phyloP scores from a whole-genome alignment of 108 stramenopile genomes.

The Fragilariopsis cylindrus region DNA sequence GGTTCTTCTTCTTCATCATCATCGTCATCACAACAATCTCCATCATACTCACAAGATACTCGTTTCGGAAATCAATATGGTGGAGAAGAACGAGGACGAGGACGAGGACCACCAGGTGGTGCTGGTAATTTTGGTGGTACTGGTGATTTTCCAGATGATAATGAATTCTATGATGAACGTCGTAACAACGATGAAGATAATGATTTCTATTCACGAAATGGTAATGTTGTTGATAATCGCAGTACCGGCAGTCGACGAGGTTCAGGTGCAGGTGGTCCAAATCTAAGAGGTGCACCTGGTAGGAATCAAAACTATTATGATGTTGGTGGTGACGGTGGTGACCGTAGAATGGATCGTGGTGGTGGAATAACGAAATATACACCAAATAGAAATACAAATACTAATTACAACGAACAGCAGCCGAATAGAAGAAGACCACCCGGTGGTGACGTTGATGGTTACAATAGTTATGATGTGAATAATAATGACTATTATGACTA shows the following conservation, averaged over 20 bases:
- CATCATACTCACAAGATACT: too few species aligned
- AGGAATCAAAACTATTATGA: constrained; percentile 6
- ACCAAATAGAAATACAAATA: background rate
- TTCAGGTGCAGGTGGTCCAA: background rate
- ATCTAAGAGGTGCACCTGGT: background rate
- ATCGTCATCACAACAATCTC: too few species aligned
- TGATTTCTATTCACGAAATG: constrained; percentile 13
- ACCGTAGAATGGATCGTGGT: constrained; percentile 13
- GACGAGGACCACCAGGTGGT: background rate
- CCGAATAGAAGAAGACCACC: background rate
- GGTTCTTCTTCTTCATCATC: too few species aligned
- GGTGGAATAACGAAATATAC: background rate
- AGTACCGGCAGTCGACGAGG: background rate
- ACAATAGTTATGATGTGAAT: background rate
- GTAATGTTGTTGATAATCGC: constrained; percentile 11
- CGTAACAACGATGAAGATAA: background rate
- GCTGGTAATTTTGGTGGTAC: background rate
- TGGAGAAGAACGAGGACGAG: background rate
- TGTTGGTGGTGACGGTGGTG: background rate
- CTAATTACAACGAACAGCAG: background rate
- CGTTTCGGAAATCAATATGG: too few species aligned
- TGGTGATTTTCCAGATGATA: constrained; percentile 6
- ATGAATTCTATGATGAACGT: constrained; percentile 1
- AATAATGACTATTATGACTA: background rate
- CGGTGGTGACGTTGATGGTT: background rate